A percentile compares a stretch with the other conserved stretches of the same genome.
phyloP scores from a whole-genome alignment of 2,329 filamentous ascomycete genomes.

The Dothideomycetes sp. region DNA sequence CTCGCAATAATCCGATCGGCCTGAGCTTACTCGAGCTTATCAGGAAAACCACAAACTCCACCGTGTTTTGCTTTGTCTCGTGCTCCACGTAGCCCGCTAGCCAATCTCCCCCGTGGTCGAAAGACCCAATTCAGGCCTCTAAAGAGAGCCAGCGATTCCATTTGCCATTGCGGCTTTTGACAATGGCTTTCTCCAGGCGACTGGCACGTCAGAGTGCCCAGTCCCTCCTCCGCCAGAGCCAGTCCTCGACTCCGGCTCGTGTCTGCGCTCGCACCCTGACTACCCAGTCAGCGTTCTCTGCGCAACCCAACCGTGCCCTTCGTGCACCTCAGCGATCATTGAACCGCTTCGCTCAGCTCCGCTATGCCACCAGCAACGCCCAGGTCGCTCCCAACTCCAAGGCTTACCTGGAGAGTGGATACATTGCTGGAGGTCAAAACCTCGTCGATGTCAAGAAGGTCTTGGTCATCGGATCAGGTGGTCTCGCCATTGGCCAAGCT shows the following conservation, averaged over 20 bases:
- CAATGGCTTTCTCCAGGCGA: conserved; percentile 23
- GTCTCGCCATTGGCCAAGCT: conserved; percentile 91
- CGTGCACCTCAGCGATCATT: conserved; percentile 7
- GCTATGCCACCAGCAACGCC: conserved; percentile 25
- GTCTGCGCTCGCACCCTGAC: conserved; percentile 18
- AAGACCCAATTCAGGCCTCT: conserved; percentile 1
- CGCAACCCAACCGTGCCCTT: conserved; percentile 1
- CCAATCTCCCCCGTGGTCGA: conserved; percentile 2
- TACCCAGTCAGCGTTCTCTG: conserved; percentile 13
- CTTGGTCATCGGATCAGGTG: conserved; percentile 88
- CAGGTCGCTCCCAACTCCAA: conserved; percentile 70
- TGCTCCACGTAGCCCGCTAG: no score
- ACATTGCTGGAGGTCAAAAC: conserved; percentile 64
- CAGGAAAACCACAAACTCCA: background rate
- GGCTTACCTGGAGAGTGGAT: conserved; percentile 81
- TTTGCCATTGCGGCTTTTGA: conserved; percentile 12
- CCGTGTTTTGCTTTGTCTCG: background rate
- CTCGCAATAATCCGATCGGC: no score
- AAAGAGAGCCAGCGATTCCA: conserved; percentile 3
- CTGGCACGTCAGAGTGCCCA: conserved; percentile 20
- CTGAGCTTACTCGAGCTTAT: no score
- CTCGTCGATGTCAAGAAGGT: conserved; percentile 92
- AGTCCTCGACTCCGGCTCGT: conserved; percentile 12
- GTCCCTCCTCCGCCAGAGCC: conserved; percentile 16
- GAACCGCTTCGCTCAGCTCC: conserved; percentile 11